Percentiles rank a stretch among this genome's conserved stretches.
phyloP scores from a whole-genome alignment of 169 alveolate genomes.

The Sarcocystis neurona region DNA sequence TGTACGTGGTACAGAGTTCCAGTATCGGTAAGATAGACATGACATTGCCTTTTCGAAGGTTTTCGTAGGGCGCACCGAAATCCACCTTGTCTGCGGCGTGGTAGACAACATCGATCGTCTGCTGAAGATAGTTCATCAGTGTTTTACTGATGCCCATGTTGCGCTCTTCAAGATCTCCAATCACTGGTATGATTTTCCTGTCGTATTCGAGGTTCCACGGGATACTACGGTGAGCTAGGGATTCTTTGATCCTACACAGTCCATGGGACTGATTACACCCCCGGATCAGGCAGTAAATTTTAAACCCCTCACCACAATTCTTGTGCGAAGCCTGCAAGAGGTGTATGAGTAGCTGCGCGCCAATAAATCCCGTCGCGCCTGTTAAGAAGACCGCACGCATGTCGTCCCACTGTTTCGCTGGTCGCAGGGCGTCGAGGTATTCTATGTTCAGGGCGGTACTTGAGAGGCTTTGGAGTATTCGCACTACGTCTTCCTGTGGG shows the following conservation, averaged over 20 bases:
- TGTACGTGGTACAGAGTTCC: constrained; percentile 66
- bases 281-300: constrained; percentile 68
- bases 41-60: constrained; percentile 67
- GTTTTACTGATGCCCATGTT: constrained; percentile 63
- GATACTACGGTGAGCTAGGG: constrained; percentile 54
- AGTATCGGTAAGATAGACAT: constrained; percentile 63
- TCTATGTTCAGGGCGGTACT: constrained; percentile 26
- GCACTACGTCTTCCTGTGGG: constrained; percentile 46
- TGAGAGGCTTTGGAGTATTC: constrained; percentile 21
- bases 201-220: constrained; percentile 45
- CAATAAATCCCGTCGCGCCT: constrained; percentile 75
- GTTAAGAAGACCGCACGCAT: constrained; percentile 64
- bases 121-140: constrained; percentile 48
- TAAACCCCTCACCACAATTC: constrained; percentile 3
- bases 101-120: constrained; percentile 67
- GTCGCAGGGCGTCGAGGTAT: constrained; percentile 10
- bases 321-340: constrained; percentile 29
- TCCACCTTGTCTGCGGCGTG: constrained; percentile 72
- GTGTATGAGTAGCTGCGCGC: constrained; percentile 62
- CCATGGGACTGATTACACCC: constrained; percentile 64
- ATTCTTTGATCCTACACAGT: constrained; percentile 54
- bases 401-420: neutral
- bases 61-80: constrained; percentile 61
- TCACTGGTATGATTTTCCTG: constrained; percentile 54
- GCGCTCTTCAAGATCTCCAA: constrained; percentile 67